A percentile compares a stretch with the other conserved stretches of the same genome.
Conservation (phyloP, 208 protist species). For the Wallacemonas sp. region DNA sequence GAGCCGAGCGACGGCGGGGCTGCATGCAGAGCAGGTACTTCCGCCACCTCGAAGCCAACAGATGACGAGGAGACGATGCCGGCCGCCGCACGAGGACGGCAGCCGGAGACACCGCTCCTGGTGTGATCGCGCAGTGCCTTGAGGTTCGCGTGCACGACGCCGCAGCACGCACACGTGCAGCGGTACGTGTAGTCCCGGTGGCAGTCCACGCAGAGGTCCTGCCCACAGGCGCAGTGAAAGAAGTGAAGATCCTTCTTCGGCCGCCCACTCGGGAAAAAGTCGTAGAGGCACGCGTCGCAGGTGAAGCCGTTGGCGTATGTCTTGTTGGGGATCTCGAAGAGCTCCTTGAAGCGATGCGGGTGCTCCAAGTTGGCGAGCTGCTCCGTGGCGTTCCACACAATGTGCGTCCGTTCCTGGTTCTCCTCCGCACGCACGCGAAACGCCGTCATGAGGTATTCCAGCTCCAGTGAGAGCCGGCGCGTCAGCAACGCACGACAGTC, state of each 20-base stretch:
- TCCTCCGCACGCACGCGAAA: conserved; percentile 65
- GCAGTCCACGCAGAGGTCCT: conserved; percentile 83
- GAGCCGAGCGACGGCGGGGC: neutral
- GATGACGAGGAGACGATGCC: neutral
- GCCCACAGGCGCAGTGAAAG: conserved; percentile 85
- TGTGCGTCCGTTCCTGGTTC: conserved; percentile 67
- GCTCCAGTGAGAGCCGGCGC: conserved; percentile 48
- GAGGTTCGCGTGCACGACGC: conserved; percentile 55
- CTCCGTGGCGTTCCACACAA: conserved; percentile 78
- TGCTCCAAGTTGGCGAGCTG: conserved; percentile 73
- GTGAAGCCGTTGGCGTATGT: conserved; percentile 82
- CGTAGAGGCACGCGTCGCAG: conserved; percentile 82
- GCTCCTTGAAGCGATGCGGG: conserved; percentile 72
- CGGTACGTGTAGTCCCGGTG: conserved; percentile 43
- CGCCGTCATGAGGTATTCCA: conserved; percentile 51
- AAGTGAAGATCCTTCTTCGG: conserved; percentile 44
- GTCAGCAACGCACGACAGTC: conserved; percentile 20
- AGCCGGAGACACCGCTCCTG: neutral
- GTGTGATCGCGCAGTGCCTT: conserved; percentile 60
- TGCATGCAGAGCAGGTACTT: neutral
- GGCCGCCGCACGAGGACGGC: conserved; percentile 1
- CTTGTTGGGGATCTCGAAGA: conserved; percentile 33
- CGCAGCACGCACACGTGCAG: conserved; percentile 75
- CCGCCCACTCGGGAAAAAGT: conserved; percentile 53
- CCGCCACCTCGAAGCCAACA: neutral